Base-by-base conservation (phyloP, 768 basidiomycete species). In the Leccinum variicolor region DNA sequence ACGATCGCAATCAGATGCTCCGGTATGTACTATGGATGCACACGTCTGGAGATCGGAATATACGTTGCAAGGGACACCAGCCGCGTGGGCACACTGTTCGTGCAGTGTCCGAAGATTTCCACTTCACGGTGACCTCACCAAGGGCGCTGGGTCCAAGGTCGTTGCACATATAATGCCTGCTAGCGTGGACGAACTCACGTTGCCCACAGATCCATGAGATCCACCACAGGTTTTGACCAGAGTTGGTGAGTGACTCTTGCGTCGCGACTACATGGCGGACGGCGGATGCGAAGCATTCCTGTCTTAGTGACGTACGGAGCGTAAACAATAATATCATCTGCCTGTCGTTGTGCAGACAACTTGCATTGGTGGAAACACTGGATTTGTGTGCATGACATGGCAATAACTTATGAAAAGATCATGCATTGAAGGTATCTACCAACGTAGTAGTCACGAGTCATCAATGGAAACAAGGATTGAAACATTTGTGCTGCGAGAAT, bases 201-300 rank as follows among this genome's bases (percentile, higher is more conserved):
- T 54, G 31, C 55, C 45, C 29, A 19, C 65, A 96, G 94, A 91
- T 98, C 58, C 94, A 98, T 73, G 97, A 99, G 74, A 98, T 99
- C 49, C 97, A 99, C 71, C 89, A 97, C 78, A 94, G 96, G 75
- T 92, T 98, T 49, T 85, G 94, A 21, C 95, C 95, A 58, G 92
- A 96, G 70, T 89, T 91, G 15, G 90, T 97, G 52, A 99, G 29
- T 29, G 29, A 73, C 86, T 99, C 5, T 85, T 99, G 33, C 84
- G 97, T 56, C 82, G 97, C 47, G 97, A 99, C 71, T 99, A 99
- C 72, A 78, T 90, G 3, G 97, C 97, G 28, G 98, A 98, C 68
- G 96, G 95, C 6, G 95, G 96, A 48, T 99, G 97, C 97, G 97
- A 99, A 76, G 98, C 97, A 3, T 99, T 99, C 83, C 77, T 99